These are phyloP conservation scores for Mucor mucedo DNA, from an alignment of 371 early-diverging fungal genomes.

Conservation along the genomic window DNA sequence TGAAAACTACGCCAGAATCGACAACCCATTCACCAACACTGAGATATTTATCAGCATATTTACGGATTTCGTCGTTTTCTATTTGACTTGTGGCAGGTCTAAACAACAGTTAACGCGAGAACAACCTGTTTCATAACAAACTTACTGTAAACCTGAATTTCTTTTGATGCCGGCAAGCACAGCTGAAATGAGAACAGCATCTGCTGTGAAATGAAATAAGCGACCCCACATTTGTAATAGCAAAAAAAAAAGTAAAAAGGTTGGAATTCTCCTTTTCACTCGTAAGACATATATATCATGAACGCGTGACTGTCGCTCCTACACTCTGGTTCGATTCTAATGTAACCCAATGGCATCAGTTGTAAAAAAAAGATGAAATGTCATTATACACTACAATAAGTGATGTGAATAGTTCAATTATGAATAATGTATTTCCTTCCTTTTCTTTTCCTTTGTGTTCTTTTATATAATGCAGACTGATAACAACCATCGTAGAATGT, in stretches of 20 bases:
- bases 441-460: too few relatives aligned
- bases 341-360: too few relatives aligned
- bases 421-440: too few relatives aligned
- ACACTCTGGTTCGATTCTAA: too few relatives aligned
- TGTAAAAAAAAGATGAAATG: too few relatives aligned
- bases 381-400: too few relatives aligned
- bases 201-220: slow-evolving; percentile 70
- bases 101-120: not conserved
- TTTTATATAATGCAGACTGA: too few relatives aligned
- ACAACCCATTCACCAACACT: slow-evolving; percentile 72
- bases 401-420: too few relatives aligned
- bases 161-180: slow-evolving; percentile 79
- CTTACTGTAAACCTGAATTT: slow-evolving; percentile 71
- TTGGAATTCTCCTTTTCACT: not conserved
- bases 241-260: not conserved
- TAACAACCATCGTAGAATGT: too few relatives aligned
- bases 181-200: slow-evolving; percentile 75
- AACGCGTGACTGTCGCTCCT: too few relatives aligned
- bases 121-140: not conserved
- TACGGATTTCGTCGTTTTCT: slow-evolving; percentile 59
- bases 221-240: slow-evolving; percentile 54
- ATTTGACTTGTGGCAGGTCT: slow-evolving; percentile 64
- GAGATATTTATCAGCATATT: slow-evolving; percentile 63
- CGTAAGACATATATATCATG: not conserved
- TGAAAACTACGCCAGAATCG: slow-evolving; percentile 59